Conservation (phyloP, 306 rosid genomes). For the Cucumis sativus region Cucumber_9930_V3 NC_026658.2:1540501-1541000, state of each 20-base stretch:
- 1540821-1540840: not conserved
- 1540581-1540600: too few relatives aligned
- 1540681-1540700: too few relatives aligned
- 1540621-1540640: too few relatives aligned
- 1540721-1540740: too few relatives aligned
- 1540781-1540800: not conserved
- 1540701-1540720: too few relatives aligned
- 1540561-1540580: not conserved
- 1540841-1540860: not conserved
- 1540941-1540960: slow-evolving; percentile 69
- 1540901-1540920: slow-evolving; percentile 94
- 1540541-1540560: not conserved
- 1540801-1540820: not conserved
- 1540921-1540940: slow-evolving; percentile 92
- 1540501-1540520: not conserved
- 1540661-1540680: too few relatives aligned
- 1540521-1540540: not conserved
- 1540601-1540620: too few relatives aligned
- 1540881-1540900: not conserved
- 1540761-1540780: too few relatives aligned
- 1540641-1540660: too few relatives aligned
- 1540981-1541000: slow-evolving; percentile 53
- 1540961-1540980: slow-evolving; percentile 79
- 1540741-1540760: too few relatives aligned
- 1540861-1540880: not conserved